Conservation (phyloP, 768 basidiomycete genomes). For the Phlegmacium glaucopus region DNA sequence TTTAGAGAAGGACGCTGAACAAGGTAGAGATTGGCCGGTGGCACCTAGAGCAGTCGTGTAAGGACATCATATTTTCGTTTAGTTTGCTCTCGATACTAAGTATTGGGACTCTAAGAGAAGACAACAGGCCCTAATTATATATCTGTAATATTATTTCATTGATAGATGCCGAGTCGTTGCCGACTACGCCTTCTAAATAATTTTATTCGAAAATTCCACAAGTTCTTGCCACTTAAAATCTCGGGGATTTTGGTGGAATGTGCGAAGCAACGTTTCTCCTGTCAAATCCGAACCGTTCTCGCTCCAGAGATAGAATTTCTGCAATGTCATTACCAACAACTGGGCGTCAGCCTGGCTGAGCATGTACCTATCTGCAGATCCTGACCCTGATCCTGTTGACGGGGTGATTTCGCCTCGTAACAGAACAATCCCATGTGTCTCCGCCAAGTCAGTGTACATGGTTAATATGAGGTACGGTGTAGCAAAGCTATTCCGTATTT, state of each 20-base stretch:
- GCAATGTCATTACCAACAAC: conserved; percentile 71
- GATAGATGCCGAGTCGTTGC: neutral
- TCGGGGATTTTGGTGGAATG: conserved; percentile 76
- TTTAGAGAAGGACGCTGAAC: conserved; percentile 42
- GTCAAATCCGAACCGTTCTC: conserved; percentile 27
- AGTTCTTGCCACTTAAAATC: conserved; percentile 84
- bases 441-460: conserved; percentile 84
- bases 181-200: conserved; percentile 14
- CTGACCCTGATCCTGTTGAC: conserved; percentile 38
- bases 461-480: conserved; percentile 91
- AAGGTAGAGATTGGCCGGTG: conserved; percentile 39
- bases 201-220: conserved; percentile 46
- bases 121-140: neutral
- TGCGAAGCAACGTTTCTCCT: conserved; percentile 50
- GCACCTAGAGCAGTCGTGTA: conserved; percentile 16
- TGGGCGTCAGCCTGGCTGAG: conserved; percentile 84
- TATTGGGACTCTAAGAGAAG: too few species aligned
- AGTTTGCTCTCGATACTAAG: neutral
- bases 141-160: neutral
- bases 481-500: conserved; percentile 76
- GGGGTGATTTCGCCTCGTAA: conserved; percentile 91
- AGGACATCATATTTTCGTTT: neutral
- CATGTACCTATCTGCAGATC: conserved; percentile 44
- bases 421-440: conserved; percentile 78
- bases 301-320: conserved; percentile 82